Base-by-base conservation (phyloP, 495 filamentous ascomycete species). In the Hypoxylon cercidicola region DNA sequence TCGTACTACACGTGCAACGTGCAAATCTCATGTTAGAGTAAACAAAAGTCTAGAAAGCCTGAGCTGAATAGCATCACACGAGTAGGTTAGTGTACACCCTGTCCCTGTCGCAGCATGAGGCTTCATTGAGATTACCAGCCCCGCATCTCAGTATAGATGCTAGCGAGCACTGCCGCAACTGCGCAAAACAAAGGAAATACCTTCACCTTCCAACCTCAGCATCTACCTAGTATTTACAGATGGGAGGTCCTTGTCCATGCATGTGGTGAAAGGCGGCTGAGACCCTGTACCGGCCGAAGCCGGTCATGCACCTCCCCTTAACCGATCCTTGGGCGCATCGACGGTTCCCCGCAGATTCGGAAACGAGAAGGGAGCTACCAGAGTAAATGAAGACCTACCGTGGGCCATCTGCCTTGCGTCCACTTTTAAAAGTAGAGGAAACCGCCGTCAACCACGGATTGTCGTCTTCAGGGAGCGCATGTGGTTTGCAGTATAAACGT, bases 281-380 rank as follows among this genome's bases (percentile, higher is more conserved):
- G 45, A 48, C n/a, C 40, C 16, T 43, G 16, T 43, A 16, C 40
- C 45, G 23, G 45, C 45, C 23, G 45, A 48, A 18, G 13, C 13
- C 23, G 45, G 45, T 48, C 45, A 48, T 48, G 45, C 45, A 11
- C 9, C 16, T 16, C 40, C 40, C 40, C 16, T 11, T 32, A 9
- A 43, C 40, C 40, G 40, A 43, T 43, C 4, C 40, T 43, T 16
- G 40, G 40, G 40, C 40, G 16, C 37, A 10, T 19, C 8, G 7
- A 19, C 47, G 53, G 61, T 59, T 59, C 62, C 62, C 62, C 62
- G 62, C 62, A 64, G 50, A 64, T 35, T 51, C 44, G 54, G 53
- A 34, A 64, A 50, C 46, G 40, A 1, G 8, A 18, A 6, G 16
- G 16, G 37, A 5, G 12, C 37, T 40, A n/a, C 37, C 37, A 43